Conservation (phyloP, 2,329 filamentous ascomycete genomes). For the Alternaria triticina region DNA sequence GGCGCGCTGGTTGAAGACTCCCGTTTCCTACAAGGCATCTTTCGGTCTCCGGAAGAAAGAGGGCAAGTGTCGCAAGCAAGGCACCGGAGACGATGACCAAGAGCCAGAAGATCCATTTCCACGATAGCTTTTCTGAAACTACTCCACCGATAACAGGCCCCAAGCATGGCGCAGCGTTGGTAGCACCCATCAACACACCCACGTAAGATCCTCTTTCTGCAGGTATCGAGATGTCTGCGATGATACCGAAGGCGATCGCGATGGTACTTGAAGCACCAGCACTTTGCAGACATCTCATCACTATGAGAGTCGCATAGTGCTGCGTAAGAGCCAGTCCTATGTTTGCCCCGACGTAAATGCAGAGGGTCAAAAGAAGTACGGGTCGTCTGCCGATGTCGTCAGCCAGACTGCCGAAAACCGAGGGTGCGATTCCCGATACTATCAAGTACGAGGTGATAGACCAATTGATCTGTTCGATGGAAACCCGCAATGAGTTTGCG, state of each 20-base stretch:
- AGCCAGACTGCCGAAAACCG: not conserved
- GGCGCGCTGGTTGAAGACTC: not conserved
- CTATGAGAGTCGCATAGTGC: not conserved
- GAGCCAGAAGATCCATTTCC: not conserved
- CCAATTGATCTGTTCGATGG: not conserved
- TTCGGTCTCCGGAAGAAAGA: not conserved
- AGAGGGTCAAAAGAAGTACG: not conserved
- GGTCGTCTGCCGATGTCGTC: not conserved
- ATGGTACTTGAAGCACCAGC: not conserved
- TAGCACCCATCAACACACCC: not conserved
- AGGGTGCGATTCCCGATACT: not conserved
- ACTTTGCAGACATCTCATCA: not conserved
- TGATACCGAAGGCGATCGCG: not conserved
- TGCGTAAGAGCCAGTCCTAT: not conserved
- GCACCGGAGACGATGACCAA: not conserved
- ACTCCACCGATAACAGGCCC: not conserved
- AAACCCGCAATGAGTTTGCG: not conserved
- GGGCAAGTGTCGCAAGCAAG: not conserved
- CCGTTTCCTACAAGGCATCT: not conserved
- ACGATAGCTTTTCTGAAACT: not conserved
- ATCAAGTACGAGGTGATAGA: not conserved
- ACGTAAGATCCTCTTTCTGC: not conserved
- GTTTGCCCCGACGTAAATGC: not conserved
- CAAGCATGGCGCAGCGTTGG: not conserved
- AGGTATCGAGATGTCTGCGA: not conserved